Conservation (phyloP, 139 green algal genomes). For the Chlamydomonas sphaeroides region DNA sequence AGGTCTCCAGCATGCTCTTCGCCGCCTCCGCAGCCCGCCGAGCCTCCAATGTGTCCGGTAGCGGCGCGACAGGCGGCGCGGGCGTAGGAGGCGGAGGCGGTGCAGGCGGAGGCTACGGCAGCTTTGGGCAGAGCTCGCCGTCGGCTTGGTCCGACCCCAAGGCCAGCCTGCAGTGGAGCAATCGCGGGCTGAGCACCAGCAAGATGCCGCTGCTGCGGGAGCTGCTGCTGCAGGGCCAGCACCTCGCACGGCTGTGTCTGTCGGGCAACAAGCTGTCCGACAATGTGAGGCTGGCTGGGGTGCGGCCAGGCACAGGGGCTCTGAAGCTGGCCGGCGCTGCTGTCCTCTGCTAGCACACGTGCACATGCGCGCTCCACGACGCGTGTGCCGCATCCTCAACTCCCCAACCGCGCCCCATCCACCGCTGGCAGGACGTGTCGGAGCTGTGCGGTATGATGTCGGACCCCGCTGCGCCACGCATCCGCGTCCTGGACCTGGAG, state of each 20-base stretch:
- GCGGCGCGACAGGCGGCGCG: neutral
- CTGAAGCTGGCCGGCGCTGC: too few species aligned
- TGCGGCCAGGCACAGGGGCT: too few species aligned
- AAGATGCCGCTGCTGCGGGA: conserved; percentile 49
- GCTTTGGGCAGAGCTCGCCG: neutral
- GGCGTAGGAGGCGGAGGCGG: too few species aligned
- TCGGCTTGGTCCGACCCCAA: conserved; percentile 6
- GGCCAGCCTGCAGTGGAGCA: conserved; percentile 43
- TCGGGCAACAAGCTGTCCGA: conserved; percentile 52
- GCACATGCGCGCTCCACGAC: too few species aligned
- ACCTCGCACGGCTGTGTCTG: conserved; percentile 28
- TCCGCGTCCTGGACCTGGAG: conserved; percentile 25
- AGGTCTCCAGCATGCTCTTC: neutral
- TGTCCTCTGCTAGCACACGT: too few species aligned
- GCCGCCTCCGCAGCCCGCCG: neutral
- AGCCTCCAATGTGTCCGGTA: neutral
- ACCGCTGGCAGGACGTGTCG: conserved; percentile 1
- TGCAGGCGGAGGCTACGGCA: too few species aligned
- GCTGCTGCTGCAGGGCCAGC: neutral
- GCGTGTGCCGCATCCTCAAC: too few species aligned
- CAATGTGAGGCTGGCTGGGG: conserved; percentile 1
- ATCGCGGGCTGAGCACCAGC: conserved; percentile 41
- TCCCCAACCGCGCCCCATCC: neutral
- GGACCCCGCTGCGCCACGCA: conserved; percentile 17
- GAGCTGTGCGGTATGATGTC: conserved; percentile 43